Conservation (phyloP, 1,284 basidiomycete genomes). For the Ceratobasidium sp. region DNA sequence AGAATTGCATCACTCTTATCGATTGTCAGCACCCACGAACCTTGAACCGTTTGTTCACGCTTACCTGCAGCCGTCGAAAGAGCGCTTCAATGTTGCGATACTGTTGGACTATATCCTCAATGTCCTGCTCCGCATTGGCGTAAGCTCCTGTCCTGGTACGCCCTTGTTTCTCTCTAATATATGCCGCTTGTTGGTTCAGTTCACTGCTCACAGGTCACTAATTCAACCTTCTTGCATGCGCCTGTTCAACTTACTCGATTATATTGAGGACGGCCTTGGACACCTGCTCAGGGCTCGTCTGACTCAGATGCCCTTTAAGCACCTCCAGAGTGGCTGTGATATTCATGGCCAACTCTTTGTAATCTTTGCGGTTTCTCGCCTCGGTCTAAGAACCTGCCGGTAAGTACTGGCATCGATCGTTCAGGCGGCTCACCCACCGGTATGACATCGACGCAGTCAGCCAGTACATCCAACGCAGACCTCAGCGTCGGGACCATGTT, state of each 20-base stretch:
- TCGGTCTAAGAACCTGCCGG: background rate
- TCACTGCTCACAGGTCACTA: background rate
- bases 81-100: slow-evolving; percentile 2
- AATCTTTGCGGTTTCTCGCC: background rate
- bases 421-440: background rate
- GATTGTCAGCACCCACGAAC: background rate
- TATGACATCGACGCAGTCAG: background rate
- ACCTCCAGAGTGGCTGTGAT: background rate
- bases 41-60: background rate
- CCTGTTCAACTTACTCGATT: background rate
- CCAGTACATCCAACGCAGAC: background rate
- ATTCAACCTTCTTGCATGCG: background rate
- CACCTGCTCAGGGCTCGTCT: background rate
- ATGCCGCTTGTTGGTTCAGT: background rate
- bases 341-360: background rate
- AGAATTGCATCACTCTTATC: background rate
- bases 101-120: background rate
- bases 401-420: background rate
- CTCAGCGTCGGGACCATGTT: background rate
- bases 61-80: slow-evolving; percentile 4
- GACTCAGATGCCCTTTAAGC: background rate
- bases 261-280: background rate
- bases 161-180: background rate
- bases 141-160: background rate
- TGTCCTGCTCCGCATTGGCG: background rate